Conservation (phyloP, 805 yeast genomes). For the Martiniozyma abietophila region DNA sequence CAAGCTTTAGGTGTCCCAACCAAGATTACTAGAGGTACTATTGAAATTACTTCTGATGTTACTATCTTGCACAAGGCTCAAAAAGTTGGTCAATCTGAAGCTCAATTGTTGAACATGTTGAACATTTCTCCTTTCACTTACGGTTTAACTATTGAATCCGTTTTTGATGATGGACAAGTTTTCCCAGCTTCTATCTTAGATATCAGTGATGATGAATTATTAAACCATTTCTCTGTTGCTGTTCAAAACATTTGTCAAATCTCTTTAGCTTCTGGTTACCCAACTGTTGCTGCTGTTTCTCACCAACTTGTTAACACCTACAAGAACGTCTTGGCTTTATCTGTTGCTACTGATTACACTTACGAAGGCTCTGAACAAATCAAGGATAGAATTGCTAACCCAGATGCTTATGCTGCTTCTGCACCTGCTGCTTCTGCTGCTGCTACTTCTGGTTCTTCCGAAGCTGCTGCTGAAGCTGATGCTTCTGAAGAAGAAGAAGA, state of each 20-base stretch:
- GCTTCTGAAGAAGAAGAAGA: conserved; percentile 57
- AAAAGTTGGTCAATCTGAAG: conserved; percentile 99
- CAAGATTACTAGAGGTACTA: conserved; percentile 99
- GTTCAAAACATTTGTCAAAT: conserved; percentile 88
- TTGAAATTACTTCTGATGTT: conserved; percentile 96
- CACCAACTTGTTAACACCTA: conserved; percentile 98
- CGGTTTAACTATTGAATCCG: conserved; percentile 95
- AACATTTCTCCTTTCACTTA: conserved; percentile 99
- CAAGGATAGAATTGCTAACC: conserved; percentile 99
- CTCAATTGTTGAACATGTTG: conserved; percentile 96
- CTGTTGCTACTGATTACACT: conserved; percentile 97
- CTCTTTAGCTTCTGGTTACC: conserved; percentile 97
- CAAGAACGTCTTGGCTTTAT: conserved; percentile 97
- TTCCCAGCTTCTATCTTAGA: conserved; percentile 96
- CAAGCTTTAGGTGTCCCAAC: conserved; percentile 99
- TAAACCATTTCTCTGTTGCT: conserved; percentile 86
- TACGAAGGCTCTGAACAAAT: conserved; percentile 98
- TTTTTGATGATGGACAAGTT: conserved; percentile 97
- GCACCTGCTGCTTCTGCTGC: conserved; percentile 95
- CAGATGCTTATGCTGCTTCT: conserved; percentile 99
- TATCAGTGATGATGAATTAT: conserved; percentile 95
- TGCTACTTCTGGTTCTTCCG: conserved; percentile 47
- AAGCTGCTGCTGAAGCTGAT: conserved; percentile 62
- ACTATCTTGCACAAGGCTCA: conserved; percentile 81
- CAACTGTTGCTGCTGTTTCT: conserved; percentile 98